A percentile compares a stretch with the other conserved stretches of the same genome.
These are phyloP conservation scores for Lachancea fermentati DNA, from an alignment of 805 yeast species.

Conservation along the genomic window DNA sequence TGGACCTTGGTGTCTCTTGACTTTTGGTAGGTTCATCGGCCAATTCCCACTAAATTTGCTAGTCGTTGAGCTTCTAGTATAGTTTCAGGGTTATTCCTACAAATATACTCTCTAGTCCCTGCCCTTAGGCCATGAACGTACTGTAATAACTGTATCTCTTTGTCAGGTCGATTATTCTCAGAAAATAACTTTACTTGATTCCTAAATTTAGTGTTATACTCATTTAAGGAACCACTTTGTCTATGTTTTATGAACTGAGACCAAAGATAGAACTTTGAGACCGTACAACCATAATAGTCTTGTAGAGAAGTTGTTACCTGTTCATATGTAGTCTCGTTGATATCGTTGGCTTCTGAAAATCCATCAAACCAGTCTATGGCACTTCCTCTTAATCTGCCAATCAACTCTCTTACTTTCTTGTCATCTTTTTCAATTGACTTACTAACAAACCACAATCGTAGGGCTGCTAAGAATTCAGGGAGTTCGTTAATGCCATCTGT, in stretches of 20 bases:
- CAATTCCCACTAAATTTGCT: constrained; percentile 2
- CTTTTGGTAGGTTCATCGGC: constrained; percentile 1
- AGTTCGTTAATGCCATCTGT: constrained; percentile 1
- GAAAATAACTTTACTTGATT: neutral
- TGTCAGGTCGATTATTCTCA: constrained; percentile 2
- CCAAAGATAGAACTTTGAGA: constrained; percentile 1
- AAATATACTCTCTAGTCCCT: constrained; percentile 1
- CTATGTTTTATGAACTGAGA: constrained; percentile 1
- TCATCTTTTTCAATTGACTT: neutral
- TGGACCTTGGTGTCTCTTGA: neutral
- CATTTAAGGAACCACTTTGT: neutral
- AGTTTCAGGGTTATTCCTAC: constrained; percentile 1
- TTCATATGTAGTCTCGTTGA: constrained; percentile 1
- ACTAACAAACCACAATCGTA: neutral
- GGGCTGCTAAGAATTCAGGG: constrained; percentile 1
- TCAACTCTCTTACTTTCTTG: neutral
- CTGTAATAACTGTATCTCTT: constrained; percentile 1
- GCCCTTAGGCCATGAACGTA: neutral
- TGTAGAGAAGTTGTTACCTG: constrained; percentile 1
- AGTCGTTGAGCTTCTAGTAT: neutral
- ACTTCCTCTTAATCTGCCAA: constrained; percentile 1
- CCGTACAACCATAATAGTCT: constrained; percentile 1
- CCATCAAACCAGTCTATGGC: neutral
- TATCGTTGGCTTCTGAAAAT: neutral
- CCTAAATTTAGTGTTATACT: constrained; percentile 1